phyloP scores from a whole-genome alignment of 2,329 filamentous ascomycete species.

The Aspergillus niger region DNA sequence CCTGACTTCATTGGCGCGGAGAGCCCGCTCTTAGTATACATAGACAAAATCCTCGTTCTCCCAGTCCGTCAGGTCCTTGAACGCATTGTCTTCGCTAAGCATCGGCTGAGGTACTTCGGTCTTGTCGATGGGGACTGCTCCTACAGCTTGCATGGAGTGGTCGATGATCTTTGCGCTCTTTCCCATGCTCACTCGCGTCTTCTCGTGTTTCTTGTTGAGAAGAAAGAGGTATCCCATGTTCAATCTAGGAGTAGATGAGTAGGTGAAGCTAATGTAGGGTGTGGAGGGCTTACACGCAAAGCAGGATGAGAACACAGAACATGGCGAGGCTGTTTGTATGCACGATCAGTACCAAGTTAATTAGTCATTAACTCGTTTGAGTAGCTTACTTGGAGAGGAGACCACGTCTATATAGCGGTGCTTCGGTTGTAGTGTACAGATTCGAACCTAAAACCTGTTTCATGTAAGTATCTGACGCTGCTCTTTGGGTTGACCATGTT shows the following conservation, averaged over 20 bases:
- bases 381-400: slow-evolving; percentile 55
- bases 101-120: slow-evolving; percentile 31
- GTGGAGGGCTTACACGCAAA: slow-evolving; percentile 46
- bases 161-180: slow-evolving; percentile 63
- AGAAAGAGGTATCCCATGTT: slow-evolving; percentile 53
- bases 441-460: slow-evolving; percentile 61
- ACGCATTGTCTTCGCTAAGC: slow-evolving; percentile 51
- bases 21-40: slow-evolving; percentile 45
- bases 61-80: slow-evolving; percentile 62
- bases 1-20: too few relatives aligned
- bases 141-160: slow-evolving; percentile 56
- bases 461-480: background rate
- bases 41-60: slow-evolving; percentile 67
- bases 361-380: background rate
- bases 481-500: background rate
- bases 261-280: background rate
- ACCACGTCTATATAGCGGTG: slow-evolving; percentile 60
- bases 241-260: slow-evolving; percentile 21
- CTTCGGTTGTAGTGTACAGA: slow-evolving; percentile 63
- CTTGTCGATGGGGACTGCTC: slow-evolving; percentile 27
- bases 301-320: slow-evolving; percentile 60
- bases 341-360: background rate
- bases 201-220: slow-evolving; percentile 59
- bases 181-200: slow-evolving; percentile 57
- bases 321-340: slow-evolving; percentile 50